A percentile compares a stretch with the other conserved stretches of the same genome.
Conservation (phyloP, 2,329 filamentous ascomycete species). For the Westerdykella ornata region DNA sequence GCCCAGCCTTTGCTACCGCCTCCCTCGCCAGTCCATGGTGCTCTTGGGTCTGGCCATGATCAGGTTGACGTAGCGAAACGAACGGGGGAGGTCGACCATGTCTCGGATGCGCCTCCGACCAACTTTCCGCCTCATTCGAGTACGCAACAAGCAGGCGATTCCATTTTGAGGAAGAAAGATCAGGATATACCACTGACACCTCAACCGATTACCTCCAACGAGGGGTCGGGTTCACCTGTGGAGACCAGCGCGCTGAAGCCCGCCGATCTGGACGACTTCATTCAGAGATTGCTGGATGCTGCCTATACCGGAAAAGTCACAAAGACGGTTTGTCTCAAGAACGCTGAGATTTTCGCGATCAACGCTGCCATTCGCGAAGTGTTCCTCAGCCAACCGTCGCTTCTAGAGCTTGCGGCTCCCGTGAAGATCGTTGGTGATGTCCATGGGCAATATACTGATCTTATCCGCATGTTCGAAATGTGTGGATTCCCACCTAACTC, state of each 20-base stretch:
- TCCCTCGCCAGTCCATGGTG: conserved; percentile 81
- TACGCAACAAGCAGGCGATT: conserved; percentile 69
- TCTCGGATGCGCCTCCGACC: conserved; percentile 81
- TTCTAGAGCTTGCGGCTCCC: conserved; percentile 85
- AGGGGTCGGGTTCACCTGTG: conserved; percentile 54
- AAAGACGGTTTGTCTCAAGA: conserved; percentile 94
- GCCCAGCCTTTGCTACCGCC: conserved; percentile 47
- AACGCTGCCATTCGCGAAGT: conserved; percentile 84
- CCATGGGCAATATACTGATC: conserved; percentile 91
- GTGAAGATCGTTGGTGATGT: conserved; percentile 98
- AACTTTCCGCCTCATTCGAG: conserved; percentile 51
- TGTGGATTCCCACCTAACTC: conserved; percentile 88
- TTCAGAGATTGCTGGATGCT: conserved; percentile 86
- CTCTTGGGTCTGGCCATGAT: conserved; percentile 65
- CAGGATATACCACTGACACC: conserved; percentile 59
- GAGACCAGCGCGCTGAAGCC: conserved; percentile 87
- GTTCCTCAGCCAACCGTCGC: conserved; percentile 82
- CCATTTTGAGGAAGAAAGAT: conserved; percentile 79
- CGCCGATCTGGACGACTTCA: conserved; percentile 94
- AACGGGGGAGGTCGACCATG: conserved; percentile 85
- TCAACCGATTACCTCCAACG: conserved; percentile 44
- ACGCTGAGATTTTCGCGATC: conserved; percentile 92
- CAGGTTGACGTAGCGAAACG: conserved; percentile 75
- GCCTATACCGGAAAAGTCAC: conserved; percentile 96
- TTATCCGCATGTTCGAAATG: conserved; percentile 98